Percentiles rank a stretch among this genome's conserved stretches.
Conservation (phyloP, 2,329 filamentous ascomycete species). For the Phaeophleospora eucalypticola region DNA sequence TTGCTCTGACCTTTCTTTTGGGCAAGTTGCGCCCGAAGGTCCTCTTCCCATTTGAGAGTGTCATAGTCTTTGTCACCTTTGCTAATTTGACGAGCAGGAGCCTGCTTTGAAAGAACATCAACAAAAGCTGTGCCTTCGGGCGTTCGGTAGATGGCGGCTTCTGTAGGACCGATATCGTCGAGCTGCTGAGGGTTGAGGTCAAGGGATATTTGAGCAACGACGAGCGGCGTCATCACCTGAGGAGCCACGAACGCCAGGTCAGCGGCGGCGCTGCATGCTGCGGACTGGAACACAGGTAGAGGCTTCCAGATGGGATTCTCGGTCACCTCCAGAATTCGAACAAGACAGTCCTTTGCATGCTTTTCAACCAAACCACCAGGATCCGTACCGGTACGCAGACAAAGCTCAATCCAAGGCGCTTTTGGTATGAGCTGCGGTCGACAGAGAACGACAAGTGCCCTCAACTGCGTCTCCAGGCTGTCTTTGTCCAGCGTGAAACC, state of each 20-base stretch:
- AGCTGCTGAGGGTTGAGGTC: constrained; percentile 72
- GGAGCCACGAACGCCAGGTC: constrained; percentile 93
- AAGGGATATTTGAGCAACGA: constrained; percentile 68
- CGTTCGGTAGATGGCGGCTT: constrained; percentile 89
- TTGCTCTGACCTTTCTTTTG: constrained; percentile 87
- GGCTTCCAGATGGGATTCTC: constrained; percentile 28
- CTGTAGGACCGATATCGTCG: constrained; percentile 71
- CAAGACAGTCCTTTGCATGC: constrained; percentile 60
- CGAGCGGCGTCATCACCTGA: constrained; percentile 68
- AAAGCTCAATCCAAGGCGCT: constrained; percentile 84
- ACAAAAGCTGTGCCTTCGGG: constrained; percentile 84
- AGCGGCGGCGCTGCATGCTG: constrained; percentile 79
- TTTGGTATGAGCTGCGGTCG: constrained; percentile 72
- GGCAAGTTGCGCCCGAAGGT: constrained; percentile 80
- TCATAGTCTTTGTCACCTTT: constrained; percentile 96
- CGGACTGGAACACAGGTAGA: constrained; percentile 54
- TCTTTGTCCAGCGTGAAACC: constrained; percentile 45
- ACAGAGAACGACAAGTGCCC: constrained; percentile 72
- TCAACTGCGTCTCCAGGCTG: constrained; percentile 64
- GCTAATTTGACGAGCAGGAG: constrained; percentile 64
- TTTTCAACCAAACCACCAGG: constrained; percentile 71
- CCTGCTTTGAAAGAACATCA: constrained; percentile 83
- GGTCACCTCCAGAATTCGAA: constrained; percentile 58
- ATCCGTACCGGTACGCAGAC: constrained; percentile 73
- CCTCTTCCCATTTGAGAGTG: constrained; percentile 94